These are phyloP conservation scores for Metschnikowia continentalis DNA, from an alignment of 805 yeast species.

Conservation along the genomic window DNA sequence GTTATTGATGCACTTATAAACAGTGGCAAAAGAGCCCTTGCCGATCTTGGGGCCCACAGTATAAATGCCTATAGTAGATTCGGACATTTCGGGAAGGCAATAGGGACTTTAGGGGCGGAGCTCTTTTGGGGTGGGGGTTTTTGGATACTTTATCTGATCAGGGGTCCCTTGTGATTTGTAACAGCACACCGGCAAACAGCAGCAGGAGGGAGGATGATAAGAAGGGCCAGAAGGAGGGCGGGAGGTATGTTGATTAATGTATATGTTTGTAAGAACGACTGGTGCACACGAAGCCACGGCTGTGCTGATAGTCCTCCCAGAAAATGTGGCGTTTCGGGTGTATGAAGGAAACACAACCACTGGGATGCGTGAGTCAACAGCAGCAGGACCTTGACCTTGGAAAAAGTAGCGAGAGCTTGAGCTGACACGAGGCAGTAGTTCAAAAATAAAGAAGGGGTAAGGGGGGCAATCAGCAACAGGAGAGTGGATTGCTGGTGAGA, in stretches of 20 bases:
- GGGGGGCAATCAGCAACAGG: neutral
- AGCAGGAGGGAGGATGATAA: neutral
- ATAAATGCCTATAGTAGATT: conserved; percentile 38
- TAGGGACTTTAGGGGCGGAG: neutral
- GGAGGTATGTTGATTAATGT: neutral
- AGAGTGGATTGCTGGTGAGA: neutral
- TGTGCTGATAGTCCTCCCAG: neutral
- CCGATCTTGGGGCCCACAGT: conserved; percentile 83
- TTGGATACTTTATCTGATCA: neutral
- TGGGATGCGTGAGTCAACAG: conserved; percentile 1
- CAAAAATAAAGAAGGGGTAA: neutral
- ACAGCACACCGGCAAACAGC: conserved; percentile 1
- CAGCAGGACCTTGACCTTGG: neutral
- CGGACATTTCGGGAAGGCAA: neutral
- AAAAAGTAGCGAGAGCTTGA: neutral
- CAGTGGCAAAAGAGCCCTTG: conserved; percentile 93
- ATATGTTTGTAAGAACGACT: neutral
- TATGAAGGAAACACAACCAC: conserved; percentile 1
- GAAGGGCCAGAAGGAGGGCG: neutral
- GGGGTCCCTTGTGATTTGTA: neutral
- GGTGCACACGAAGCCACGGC: neutral
- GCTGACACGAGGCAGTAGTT: neutral
- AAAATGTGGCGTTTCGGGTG: conserved; percentile 4
- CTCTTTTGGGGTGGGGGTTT: neutral
- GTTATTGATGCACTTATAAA: conserved; percentile 73